phyloP scores from a whole-genome alignment of 2,329 filamentous ascomycete species.

The Coniella vitis region DNA sequence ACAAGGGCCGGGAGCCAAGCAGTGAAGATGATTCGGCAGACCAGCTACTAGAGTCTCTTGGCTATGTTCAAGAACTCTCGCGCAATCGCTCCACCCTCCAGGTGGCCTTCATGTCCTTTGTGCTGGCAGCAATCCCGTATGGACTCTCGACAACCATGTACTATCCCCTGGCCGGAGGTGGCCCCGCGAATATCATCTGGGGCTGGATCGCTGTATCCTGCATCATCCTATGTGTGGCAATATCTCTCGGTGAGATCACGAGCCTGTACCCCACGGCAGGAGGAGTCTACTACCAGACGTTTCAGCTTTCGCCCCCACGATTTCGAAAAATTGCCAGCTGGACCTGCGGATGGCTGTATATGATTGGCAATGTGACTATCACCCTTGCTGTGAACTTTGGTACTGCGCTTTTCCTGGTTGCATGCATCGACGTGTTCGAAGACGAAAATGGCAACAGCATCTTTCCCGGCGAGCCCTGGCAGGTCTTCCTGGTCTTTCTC shows the following conservation, averaged over 20 bases:
- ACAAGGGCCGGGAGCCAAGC: constrained; percentile 15
- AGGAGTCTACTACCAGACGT: constrained; percentile 73
- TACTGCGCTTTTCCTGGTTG: constrained; percentile 58
- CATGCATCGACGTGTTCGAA: constrained; percentile 50
- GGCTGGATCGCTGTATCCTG: constrained; percentile 62
- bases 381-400: constrained; percentile 79
- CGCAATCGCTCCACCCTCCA: constrained; percentile 61
- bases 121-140: constrained; percentile 68
- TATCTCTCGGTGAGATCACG: constrained; percentile 67
- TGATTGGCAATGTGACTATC: constrained; percentile 75
- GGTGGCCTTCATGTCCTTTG: constrained; percentile 71
- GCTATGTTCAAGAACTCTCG: constrained; percentile 59
- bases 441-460: constrained; percentile 35
- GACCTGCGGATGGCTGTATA: constrained; percentile 70
- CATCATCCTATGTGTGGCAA: constrained; percentile 65
- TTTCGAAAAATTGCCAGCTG: constrained; percentile 61
- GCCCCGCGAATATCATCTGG: constrained; percentile 65
- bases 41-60: constrained; percentile 55
- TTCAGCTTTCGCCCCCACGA: constrained; percentile 58
- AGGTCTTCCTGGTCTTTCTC: constrained; percentile 66
- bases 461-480: constrained; percentile 48
- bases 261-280: constrained; percentile 71
- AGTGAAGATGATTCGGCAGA: constrained; percentile 44
- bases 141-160: constrained; percentile 63
- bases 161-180: constrained; percentile 61